Evolutionary conservation across 1,284 basidiomycete species (phyloP).

Genomic region (Tilletia setariae): DNA sequence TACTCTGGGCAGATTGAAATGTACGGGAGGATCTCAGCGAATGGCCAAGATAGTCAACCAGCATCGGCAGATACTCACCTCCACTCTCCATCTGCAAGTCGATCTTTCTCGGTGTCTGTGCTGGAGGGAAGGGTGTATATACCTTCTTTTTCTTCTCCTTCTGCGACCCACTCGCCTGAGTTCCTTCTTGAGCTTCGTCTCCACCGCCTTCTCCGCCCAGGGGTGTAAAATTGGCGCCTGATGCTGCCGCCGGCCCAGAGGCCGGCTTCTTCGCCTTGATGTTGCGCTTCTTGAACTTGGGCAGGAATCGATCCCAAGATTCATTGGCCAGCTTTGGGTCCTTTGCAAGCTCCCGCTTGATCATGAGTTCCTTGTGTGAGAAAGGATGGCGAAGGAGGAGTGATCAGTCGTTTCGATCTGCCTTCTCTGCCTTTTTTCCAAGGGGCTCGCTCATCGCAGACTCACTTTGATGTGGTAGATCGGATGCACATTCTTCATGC

Average conservation of each 20-base stretch:
- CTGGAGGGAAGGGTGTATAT: slow-evolving; percentile 98
- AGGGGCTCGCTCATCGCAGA: background rate
- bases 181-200: slow-evolving; percentile 12
- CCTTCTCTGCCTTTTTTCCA: no score
- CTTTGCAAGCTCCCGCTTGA: slow-evolving; percentile 93
- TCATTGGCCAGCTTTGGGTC: slow-evolving; percentile 92
- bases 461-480: slow-evolving; percentile 95
- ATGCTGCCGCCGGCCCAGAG: slow-evolving; percentile 26
- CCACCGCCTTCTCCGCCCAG: slow-evolving; percentile 16
- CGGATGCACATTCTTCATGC: slow-evolving; percentile 99
- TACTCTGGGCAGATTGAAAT: slow-evolving; percentile 73
- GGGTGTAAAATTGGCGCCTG: slow-evolving; percentile 19
- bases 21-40: background rate
- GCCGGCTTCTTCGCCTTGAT: slow-evolving; percentile 65
- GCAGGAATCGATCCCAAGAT: slow-evolving; percentile 96
- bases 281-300: slow-evolving; percentile 90
- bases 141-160: slow-evolving; percentile 64
- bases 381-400: background rate
- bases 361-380: slow-evolving; percentile 82
- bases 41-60: background rate
- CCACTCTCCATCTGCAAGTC: slow-evolving; percentile 92
- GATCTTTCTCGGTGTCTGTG: slow-evolving; percentile 89
- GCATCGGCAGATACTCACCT: background rate
- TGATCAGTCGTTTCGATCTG: no score
- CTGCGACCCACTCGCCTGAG: background rate